Evolutionary conservation across 768 basidiomycete species (phyloP).

Genomic region (Mrakia frigida): DNA sequence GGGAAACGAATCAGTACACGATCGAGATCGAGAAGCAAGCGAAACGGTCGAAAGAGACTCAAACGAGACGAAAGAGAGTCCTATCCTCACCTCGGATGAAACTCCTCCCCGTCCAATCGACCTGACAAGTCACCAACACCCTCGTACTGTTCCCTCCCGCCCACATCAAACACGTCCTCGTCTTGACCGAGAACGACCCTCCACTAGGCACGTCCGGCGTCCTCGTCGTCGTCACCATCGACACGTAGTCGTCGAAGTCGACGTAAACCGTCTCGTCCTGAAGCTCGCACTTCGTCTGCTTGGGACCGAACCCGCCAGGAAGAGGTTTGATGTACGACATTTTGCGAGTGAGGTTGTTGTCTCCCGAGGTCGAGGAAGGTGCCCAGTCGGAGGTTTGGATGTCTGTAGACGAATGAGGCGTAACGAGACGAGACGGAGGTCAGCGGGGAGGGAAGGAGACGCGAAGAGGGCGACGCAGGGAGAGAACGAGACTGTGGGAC

Average conservation of each 20-base stretch:
- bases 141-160: constrained; percentile 69
- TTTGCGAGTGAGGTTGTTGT: constrained; percentile 70
- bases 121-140: constrained; percentile 79
- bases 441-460: no score
- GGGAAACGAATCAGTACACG: no score
- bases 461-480: not conserved
- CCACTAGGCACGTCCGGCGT: constrained; percentile 96
- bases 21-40: no score
- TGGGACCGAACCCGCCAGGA: constrained; percentile 80
- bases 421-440: not conserved
- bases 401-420: constrained; percentile 51
- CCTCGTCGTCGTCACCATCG: constrained; percentile 78
- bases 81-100: constrained; percentile 76
- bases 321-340: constrained; percentile 97
- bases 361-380: constrained; percentile 57
- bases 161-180: constrained; percentile 91
- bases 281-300: constrained; percentile 92
- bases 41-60: not conserved
- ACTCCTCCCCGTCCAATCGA: constrained; percentile 94
- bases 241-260: constrained; percentile 78
- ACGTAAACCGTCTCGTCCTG: constrained; percentile 72
- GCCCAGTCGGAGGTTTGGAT: constrained; percentile 95
- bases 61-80: not conserved
- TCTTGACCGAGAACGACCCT: constrained; percentile 87
- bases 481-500: no score